Evolutionary conservation across 257 asterid genomes (phyloP), one percentile per base, ranked within the genome.

Genomic region (Gentiana dahurica): DNA sequence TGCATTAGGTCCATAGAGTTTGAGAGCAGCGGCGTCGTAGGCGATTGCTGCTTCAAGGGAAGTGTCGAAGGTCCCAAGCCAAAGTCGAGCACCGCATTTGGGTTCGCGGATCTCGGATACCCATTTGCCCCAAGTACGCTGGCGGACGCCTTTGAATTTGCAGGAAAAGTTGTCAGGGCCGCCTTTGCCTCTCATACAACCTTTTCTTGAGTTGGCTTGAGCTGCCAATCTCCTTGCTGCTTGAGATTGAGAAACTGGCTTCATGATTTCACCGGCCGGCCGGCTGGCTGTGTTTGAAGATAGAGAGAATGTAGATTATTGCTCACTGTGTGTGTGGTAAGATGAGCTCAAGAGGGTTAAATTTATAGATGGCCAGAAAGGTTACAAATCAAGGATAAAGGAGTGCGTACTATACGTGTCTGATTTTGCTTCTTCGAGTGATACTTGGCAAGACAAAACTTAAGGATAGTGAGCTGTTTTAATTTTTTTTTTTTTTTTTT

Each of bases 81-180:
- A 89, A 10, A 80, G 71, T 1, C 95, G 85, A 2, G 81, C 65
- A 32, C 97, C 95, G 4, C 82, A 82, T 24, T 84, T 78, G 12
- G 97, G 95, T 38, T 89, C 95, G 11, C 97, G 92, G 2, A 89
- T 89, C 67, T 86, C 95, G 2, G 94, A 83, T 0, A 89, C 97
- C 97, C 97, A 86, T 59, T 89, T 89, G 0, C 95, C 97, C 97
- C 97, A 86, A 0, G 94, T 84, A 4, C 95, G 77, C 66, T 89
- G 97, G 0, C 94, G 67, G 0, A 89, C 97, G 1, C 97, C 97
- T 59, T 86, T 89, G 67, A 73, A 86, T 0, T 77, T 71, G 71
- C 97, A 89, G 0, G 79, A 24, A 4, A 90, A 83, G 44, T 89
- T 89, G 59, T 86, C 88, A 0, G 95, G 97, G 1, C 97, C 97